Base-by-base conservation (phyloP, 345 rosid genomes). In the Draba incana region DNA sequence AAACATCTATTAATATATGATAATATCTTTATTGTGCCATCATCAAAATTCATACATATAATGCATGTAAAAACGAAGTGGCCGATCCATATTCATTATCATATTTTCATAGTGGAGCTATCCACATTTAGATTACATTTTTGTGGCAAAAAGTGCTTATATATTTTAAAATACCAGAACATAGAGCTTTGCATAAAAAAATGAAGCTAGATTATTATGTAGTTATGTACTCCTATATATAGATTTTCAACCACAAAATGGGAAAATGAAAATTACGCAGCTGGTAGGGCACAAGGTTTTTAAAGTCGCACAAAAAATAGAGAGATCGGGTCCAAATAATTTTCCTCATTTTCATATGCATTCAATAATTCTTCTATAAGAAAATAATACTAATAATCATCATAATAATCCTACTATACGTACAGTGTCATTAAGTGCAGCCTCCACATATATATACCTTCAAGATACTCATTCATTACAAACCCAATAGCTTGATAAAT, bases 221-320 rank as follows among this genome's bases (percentile, higher is more conserved):
- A 20, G 20, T 20, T 20, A 20, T 20, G 20, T 20, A n/a, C n/a
- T n/a, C n/a, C n/a, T n/a, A 20, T 20, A 20, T 20, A 20, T 37
- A 49, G 8, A 69, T 33, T 37, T 47, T 14, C n/a, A n/a, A 15
- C 10, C 15, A 20, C 20, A 20, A 20, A 15, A 63, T 11, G 11
- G 10, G 48, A 6, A 38, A 55, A 55, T 25, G 13, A 37, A 62
- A 69, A 60, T 30, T 23, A 31, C 20, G 27, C 12, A 59, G 39
- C 46, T 23, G 70, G 76, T 72, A 64, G 76, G 71, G 45, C 53
- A 57, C 5, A 57, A 48, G 16, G 39, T 48, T 64, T 35, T 49
- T 20, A 10, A 72, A 45, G 64, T 46, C 66, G 58, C 66, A 16
- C 24, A 69, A 52, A 57, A 61, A 43, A 2, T 35, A 60, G 33